These are phyloP conservation scores for Lentinus polychrous DNA, from an alignment of 1,284 basidiomycete genomes.

Conservation along the genomic window DNA sequence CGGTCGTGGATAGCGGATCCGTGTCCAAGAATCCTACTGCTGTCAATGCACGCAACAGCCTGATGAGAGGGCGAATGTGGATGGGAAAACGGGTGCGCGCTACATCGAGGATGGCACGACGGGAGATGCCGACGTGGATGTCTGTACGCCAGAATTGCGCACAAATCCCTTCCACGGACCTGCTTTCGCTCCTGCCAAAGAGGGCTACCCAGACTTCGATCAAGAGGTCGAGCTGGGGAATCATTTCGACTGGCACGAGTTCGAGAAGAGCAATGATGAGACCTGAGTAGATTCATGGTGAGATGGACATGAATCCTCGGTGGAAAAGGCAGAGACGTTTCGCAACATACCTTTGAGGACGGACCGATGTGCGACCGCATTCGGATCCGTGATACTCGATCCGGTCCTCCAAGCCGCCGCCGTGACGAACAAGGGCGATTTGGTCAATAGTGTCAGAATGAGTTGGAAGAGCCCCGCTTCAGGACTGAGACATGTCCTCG, in stretches of 20 bases:
- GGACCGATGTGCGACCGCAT: conserved; percentile 76
- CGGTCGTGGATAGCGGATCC: conserved; percentile 51
- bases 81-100: conserved; percentile 78
- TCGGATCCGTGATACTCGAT: conserved; percentile 69
- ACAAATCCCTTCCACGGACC: conserved; percentile 64
- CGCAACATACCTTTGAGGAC: conserved; percentile 66
- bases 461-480: conserved; percentile 53
- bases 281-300: conserved; percentile 40
- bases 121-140: conserved; percentile 51
- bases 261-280: conserved; percentile 68
- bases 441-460: conserved; percentile 50
- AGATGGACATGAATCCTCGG: too few relatives aligned
- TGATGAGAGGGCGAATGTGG: conserved; percentile 62
- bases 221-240: conserved; percentile 66
- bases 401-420: conserved; percentile 58
- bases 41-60: conserved; percentile 72
- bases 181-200: conserved; percentile 71
- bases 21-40: conserved; percentile 65
- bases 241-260: conserved; percentile 63
- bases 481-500: conserved; percentile 43
- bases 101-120: conserved; percentile 74
- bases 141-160: conserved; percentile 74
- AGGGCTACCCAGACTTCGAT: conserved; percentile 75
- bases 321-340: neutral
- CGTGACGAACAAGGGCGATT: conserved; percentile 70